A percentile compares a stretch with the other conserved stretches of the same genome.
Evolutionary conservation across 2,329 filamentous ascomycete species (phyloP).

Genomic region (Colletotrichum nymphaeae): DNA sequence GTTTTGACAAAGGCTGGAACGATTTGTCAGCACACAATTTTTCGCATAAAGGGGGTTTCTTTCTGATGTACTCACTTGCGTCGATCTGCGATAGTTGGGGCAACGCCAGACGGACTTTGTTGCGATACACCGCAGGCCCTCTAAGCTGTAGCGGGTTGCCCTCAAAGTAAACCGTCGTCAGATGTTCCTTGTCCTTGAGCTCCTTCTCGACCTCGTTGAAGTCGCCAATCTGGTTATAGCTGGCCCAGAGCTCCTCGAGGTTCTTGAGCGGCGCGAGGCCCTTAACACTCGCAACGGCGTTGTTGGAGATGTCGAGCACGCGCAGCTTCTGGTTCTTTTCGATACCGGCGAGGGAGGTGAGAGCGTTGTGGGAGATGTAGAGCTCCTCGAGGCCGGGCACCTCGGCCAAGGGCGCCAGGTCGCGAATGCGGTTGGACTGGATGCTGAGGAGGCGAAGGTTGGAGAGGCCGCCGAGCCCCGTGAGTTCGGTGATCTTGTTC

Average conservation of each 20-base stretch:
- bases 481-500: conserved; percentile 92
- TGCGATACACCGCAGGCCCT: conserved; percentile 87
- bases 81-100: conserved; percentile 94
- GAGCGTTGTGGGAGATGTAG: conserved; percentile 95
- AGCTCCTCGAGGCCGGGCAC: conserved; percentile 87
- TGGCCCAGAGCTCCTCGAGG: conserved; percentile 94
- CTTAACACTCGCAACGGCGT: conserved; percentile 80
- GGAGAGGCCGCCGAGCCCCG: conserved; percentile 77
- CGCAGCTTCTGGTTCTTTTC: conserved; percentile 74
- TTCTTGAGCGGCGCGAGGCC: conserved; percentile 76
- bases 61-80: conserved; percentile 79
- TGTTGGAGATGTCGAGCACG: conserved; percentile 90
- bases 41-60: too few relatives aligned
- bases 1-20: conserved; percentile 36
- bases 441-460: conserved; percentile 91
- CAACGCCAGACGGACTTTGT: conserved; percentile 89
- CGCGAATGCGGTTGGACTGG: conserved; percentile 91
- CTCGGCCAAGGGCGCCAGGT: conserved; percentile 79
- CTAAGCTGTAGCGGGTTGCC: conserved; percentile 88
- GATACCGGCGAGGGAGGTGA: conserved; percentile 81
- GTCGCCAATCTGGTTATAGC: conserved; percentile 83
- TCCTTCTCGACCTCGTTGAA: conserved; percentile 86
- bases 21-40: conserved; percentile 7
- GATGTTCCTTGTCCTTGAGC: conserved; percentile 79
- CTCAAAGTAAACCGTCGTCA: conserved; percentile 96